These are phyloP conservation scores for Globisporangium solare DNA, from an alignment of 352 stramenopile genomes.

Conservation along the genomic window DNA sequence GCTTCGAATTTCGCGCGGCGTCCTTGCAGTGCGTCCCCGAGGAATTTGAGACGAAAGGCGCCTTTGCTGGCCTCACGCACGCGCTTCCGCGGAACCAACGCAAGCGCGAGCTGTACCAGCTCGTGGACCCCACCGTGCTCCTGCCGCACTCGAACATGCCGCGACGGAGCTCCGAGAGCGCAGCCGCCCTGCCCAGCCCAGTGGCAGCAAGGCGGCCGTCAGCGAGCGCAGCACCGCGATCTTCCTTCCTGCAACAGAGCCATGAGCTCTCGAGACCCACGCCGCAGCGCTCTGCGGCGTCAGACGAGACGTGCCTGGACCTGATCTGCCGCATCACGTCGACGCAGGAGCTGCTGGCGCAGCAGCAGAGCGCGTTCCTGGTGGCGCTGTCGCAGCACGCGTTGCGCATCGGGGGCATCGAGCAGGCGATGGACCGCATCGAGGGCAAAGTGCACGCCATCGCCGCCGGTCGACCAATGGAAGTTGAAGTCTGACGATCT, in stretches of 20 bases:
- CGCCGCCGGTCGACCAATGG: not conserved
- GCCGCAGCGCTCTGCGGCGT: not conserved
- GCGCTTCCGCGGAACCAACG: not conserved
- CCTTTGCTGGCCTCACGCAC: constrained; percentile 19
- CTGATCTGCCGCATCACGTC: constrained; percentile 58
- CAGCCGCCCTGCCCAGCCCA: not conserved
- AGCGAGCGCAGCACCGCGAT: not conserved
- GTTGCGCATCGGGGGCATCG: constrained; percentile 47
- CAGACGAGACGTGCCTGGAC: constrained; percentile 27
- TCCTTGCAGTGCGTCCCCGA: constrained; percentile 43
- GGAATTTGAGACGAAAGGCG: constrained; percentile 35
- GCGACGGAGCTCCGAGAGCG: constrained; percentile 8
- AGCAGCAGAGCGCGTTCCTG: constrained; percentile 43
- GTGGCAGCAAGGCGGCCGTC: too few species aligned
- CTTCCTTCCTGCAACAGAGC: not conserved
- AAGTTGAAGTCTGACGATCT: too few species aligned
- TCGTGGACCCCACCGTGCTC: constrained; percentile 25
- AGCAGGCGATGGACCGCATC: constrained; percentile 38
- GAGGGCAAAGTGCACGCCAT: constrained; percentile 26
- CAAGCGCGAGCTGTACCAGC: constrained; percentile 21
- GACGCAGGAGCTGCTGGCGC: constrained; percentile 59
- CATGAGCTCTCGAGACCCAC: not conserved
- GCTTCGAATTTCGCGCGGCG: constrained; percentile 21
- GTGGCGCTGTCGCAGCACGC: constrained; percentile 41
- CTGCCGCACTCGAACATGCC: constrained; percentile 4